Evolutionary conservation across 2,329 filamentous ascomycete genomes (phyloP).

Genomic region (Parascedosporium putredinis): DNA sequence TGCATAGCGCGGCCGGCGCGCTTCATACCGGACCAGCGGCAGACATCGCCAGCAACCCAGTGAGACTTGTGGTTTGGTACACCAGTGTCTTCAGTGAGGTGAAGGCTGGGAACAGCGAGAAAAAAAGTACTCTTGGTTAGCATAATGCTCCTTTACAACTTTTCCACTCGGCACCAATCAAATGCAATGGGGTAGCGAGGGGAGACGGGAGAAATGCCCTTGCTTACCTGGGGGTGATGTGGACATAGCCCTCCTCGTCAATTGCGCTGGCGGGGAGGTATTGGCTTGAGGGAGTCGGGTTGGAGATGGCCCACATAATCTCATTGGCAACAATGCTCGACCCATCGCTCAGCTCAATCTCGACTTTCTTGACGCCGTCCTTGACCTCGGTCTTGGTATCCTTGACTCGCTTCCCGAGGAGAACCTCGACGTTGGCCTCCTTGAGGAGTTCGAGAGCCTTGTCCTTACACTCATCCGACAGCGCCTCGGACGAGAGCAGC

Average conservation of each 20-base stretch:
- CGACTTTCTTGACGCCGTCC: constrained; percentile 29
- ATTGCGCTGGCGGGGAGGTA: constrained; percentile 51
- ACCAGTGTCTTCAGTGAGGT: constrained; percentile 32
- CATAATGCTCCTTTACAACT: too few species aligned
- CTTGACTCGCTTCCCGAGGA: constrained; percentile 46
- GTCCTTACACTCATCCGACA: constrained; percentile 61
- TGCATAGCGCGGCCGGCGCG: constrained; percentile 68
- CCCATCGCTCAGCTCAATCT: constrained; percentile 51
- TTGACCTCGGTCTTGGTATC: constrained; percentile 33
- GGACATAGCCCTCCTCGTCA: constrained; percentile 56
- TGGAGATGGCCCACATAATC: constrained; percentile 61
- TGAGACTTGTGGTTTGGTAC: constrained; percentile 50
- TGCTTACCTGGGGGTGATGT: constrained; percentile 44
- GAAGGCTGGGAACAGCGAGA: constrained; percentile 28
- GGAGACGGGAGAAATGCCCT: not conserved
- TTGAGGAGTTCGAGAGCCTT: constrained; percentile 45
- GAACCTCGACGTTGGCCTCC: constrained; percentile 53
- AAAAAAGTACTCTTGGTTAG: too few species aligned
- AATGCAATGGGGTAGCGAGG: not conserved
- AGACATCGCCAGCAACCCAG: constrained; percentile 61
- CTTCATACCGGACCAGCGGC: constrained; percentile 68
- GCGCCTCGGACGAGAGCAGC: constrained; percentile 62
- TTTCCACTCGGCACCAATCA: too few species aligned
- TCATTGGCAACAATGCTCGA: constrained; percentile 48
- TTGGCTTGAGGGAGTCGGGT: constrained; percentile 47